Base-by-base conservation (phyloP, 2,329 filamentous ascomycete genomes). In the Sporothrix euskadiensis region DNA sequence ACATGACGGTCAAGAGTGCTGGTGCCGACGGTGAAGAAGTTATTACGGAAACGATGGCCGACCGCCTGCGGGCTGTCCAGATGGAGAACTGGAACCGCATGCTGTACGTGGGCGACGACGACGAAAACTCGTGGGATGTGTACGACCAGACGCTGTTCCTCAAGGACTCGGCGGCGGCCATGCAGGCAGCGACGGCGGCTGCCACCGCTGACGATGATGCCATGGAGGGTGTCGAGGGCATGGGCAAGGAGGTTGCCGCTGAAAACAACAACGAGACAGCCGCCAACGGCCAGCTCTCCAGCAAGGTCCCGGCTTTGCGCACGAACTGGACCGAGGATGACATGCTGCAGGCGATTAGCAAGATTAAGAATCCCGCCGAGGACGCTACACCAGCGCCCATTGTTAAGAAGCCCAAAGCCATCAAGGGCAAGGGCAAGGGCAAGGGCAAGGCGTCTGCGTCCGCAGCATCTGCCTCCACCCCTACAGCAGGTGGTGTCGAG, bases 1-100 rank as follows among this genome's bases (percentile, higher is more conserved):
- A 96, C 81, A 93, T 97, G 84, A 93, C 93, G 41, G 90, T 97
- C 79, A 97, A 97, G 84, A 90, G 90, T 52, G 88, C 89, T 1
- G 88, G 89, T 65, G 89, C 92, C 77, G 89, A 90, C 73, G 76
- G 76, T 39, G 84, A 87, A 16, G 84, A 87, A 22, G 85, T 89
- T 72, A 85, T 89, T 14, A 89, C 88, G 32, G 88, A 92, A 77
- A 94, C 90, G 49, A 96, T 92, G 85, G 90, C 88, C 75, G 87
- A 92, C 79, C 89, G 94, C 41, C 88, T 98, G 76, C 89, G 91
- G 77, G 84, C 87, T 61, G 94, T 97, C 59, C 92, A 97, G 83
- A 88, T 90, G 71, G 95, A 99, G 80, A 84, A 86, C 73, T 99
- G 96, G 96, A 88, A 89, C 76, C 88, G 86, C 75, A 87, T 97